Evolutionary conservation across 768 basidiomycete species (phyloP), one percentile per base, ranked within the genome.

Genomic region (Pleurotus giganteus): DNA sequence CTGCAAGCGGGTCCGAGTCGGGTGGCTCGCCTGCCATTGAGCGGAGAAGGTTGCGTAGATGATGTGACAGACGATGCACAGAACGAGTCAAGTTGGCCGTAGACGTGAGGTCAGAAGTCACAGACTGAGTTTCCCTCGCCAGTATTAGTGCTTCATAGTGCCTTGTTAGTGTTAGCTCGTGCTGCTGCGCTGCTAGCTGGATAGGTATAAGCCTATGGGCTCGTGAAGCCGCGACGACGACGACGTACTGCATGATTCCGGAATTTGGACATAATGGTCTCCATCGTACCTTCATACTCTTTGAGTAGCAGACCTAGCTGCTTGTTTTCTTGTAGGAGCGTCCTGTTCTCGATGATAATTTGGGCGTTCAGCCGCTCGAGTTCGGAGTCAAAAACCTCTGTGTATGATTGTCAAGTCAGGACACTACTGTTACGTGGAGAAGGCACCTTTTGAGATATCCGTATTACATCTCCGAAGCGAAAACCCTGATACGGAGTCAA

Each of bases 191-290:
- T n/a, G 94, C 91, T 58, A 89, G 72, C 94, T 98, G 34, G 47
- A 45, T 43, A 27, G 46, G 54, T 31, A 26, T 52, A 57, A 47
- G 56, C 29, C 45, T 47, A 50, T 53, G 57, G 29, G n/a, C 19
- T 55, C 54, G 42, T n/a, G 49, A 55, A 49, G 32, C 15, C 29
- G 23, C 12, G 4, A 43, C 29, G 56, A n/a, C n/a, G n/a, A 44
- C 44, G 17, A 79, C 91, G 64, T 63, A 96, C 94, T 11, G 92
- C 86, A 65, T 98, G 89, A 56, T 86, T 88, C 56, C 95, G 81
- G 68, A 98, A 98, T 71, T 98, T 98, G 49, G 85, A 74, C 97
- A 99, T 98, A 66, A 98, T 91, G 26, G 86, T 94, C 63, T 98
- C 95, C 76, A 99, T 81, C 2, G 95, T 97, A 52, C 78, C 77